Conservation (phyloP, 345 rosid species). For the Noccaea bulbosa region DNA sequence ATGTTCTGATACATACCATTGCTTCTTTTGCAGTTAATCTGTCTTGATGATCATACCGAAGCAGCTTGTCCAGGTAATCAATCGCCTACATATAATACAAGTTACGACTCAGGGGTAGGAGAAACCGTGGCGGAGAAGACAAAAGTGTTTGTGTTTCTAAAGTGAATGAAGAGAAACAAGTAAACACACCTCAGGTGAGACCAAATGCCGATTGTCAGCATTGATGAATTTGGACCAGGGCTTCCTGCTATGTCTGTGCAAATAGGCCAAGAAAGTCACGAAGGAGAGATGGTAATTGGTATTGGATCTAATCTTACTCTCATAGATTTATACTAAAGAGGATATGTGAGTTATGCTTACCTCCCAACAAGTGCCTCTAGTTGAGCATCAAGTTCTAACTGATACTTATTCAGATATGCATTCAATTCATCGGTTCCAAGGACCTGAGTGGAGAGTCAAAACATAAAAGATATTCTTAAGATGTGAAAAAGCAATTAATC, state of each 20-base stretch:
- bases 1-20: constrained; percentile 58
- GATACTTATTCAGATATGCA: constrained; percentile 89
- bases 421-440: constrained; percentile 96
- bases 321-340: background rate
- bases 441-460: constrained; percentile 55
- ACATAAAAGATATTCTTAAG: constrained; percentile 1
- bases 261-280: background rate
- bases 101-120: constrained; percentile 4
- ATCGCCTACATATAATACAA: constrained; percentile 60
- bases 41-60: constrained; percentile 94
- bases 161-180: constrained; percentile 15
- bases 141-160: background rate
- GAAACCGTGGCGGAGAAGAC: constrained; percentile 1
- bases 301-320: constrained; percentile 19
- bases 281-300: background rate
- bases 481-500: background rate
- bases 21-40: constrained; percentile 96
- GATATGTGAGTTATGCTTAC: constrained; percentile 41
- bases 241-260: constrained; percentile 84
- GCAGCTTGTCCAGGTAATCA: constrained; percentile 93
- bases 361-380: constrained; percentile 96
- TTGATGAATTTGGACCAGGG: constrained; percentile 93
- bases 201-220: constrained; percentile 89
- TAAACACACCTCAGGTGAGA: constrained; percentile 78
- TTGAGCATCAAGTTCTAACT: constrained; percentile 94